These are phyloP conservation scores for Apostasia shenzhenica DNA, from an alignment of 106 monocot species.

Conservation along the genomic window DNA sequence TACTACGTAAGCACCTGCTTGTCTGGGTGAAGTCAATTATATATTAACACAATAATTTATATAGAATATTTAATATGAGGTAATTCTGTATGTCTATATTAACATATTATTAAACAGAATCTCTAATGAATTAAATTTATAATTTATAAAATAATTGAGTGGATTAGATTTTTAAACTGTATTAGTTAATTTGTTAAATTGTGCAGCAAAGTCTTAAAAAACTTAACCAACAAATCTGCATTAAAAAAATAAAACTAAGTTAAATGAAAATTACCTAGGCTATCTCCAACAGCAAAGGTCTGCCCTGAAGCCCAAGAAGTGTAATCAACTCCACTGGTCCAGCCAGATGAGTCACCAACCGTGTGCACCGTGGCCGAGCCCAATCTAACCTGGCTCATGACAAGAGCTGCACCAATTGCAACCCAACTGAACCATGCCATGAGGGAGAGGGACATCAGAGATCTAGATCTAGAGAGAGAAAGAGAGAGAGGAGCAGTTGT, in stretches of 20 bases:
- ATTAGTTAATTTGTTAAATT: too few species aligned
- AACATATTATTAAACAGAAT: background rate
- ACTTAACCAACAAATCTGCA: background rate
- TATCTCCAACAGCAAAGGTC: conserved; percentile 25
- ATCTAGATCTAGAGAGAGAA: background rate
- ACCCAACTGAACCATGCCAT: background rate
- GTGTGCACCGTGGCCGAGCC: conserved; percentile 14
- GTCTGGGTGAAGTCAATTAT: too few species aligned
- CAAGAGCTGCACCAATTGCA: background rate
- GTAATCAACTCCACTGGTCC: conserved; percentile 18
- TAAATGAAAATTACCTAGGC: conserved; percentile 16
- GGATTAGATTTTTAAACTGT: too few species aligned
- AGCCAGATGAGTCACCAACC: conserved; percentile 24
- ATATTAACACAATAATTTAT: too few species aligned
- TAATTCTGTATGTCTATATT: too few species aligned
- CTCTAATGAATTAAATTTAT: too few species aligned
- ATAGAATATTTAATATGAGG: too few species aligned
- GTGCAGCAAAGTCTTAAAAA: background rate
- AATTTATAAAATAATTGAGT: too few species aligned
- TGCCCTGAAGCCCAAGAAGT: conserved; percentile 17
- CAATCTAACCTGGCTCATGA: background rate
- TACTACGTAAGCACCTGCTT: too few species aligned
- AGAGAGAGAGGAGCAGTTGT: background rate
- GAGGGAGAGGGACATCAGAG: background rate
- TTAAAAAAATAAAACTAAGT: background rate